phyloP scores from a whole-genome alignment of 2,329 filamentous ascomycete species.

The Orbilia quercus region DNA sequence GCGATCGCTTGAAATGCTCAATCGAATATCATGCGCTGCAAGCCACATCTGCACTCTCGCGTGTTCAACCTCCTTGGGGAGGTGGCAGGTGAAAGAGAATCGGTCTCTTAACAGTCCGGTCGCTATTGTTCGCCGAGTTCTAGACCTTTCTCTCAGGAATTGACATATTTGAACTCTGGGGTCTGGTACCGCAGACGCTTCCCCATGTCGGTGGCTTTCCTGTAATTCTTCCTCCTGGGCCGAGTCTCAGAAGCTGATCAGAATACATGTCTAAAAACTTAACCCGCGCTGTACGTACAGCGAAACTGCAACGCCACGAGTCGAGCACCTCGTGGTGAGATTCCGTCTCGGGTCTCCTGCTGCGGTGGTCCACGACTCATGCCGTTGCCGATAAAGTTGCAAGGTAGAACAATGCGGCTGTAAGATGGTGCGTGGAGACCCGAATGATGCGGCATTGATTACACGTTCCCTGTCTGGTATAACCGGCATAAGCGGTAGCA shows the following conservation, averaged over 20 bases:
- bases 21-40: slow-evolving; percentile 23
- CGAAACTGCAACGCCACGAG: slow-evolving; percentile 10
- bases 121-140: slow-evolving; percentile 47
- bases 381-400: background rate
- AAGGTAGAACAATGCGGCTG: slow-evolving; percentile 11
- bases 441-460: slow-evolving; percentile 27
- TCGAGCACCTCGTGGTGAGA: slow-evolving; percentile 18
- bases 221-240: background rate
- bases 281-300: slow-evolving; percentile 8
- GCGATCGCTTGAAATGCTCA: slow-evolving; percentile 7
- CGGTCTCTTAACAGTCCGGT: slow-evolving; percentile 1
- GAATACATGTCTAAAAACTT: no score
- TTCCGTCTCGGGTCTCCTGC: slow-evolving; percentile 20
- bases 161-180: slow-evolving; percentile 20
- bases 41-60: slow-evolving; percentile 51
- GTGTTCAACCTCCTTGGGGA: slow-evolving; percentile 34
- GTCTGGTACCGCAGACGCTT: background rate
- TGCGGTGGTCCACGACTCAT: background rate
- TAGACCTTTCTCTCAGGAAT: slow-evolving; percentile 35
- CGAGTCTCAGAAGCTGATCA: slow-evolving; percentile 14
- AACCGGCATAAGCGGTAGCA: slow-evolving; percentile 27
- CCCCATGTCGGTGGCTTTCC: slow-evolving; percentile 1
- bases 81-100: slow-evolving; percentile 37
- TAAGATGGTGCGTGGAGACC: background rate
- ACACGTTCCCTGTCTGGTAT: background rate